Percentiles rank a stretch among this genome's conserved stretches.
Evolutionary conservation across 768 basidiomycete genomes (phyloP).

Genomic region (Kwoniella botswanensis): DNA sequence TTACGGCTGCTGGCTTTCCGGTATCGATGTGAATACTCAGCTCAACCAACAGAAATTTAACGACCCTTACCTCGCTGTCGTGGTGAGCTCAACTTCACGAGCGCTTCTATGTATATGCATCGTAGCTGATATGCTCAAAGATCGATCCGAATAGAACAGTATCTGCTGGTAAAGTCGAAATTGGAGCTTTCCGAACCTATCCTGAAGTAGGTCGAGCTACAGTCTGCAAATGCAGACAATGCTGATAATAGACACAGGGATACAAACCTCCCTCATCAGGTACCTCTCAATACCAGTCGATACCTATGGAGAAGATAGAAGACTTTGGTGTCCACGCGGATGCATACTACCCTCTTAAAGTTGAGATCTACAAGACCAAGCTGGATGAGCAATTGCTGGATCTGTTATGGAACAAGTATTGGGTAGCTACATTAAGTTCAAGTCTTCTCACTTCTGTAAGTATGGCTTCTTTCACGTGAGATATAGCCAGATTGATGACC

Average conservation of each 20-base stretch:
- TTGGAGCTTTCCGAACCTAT: conserved; percentile 97
- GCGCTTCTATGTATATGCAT: background rate
- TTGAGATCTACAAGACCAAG: conserved; percentile 91
- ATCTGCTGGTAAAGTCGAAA: conserved; percentile 97
- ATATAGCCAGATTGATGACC: background rate
- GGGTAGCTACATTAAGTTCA: conserved; percentile 95
- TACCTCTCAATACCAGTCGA: conserved; percentile 89
- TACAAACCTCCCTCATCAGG: conserved; percentile 76
- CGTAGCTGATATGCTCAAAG: conserved; percentile 59
- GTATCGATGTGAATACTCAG: conserved; percentile 98
- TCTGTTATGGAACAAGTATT: conserved; percentile 98
- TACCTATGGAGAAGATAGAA: conserved; percentile 95
- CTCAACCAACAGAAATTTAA: conserved; percentile 91
- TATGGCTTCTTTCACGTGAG: background rate
- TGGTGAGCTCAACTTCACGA: conserved; percentile 64
- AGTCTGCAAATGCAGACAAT: background rate
- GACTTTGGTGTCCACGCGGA: conserved; percentile 99
- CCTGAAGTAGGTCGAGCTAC: conserved; percentile 66
- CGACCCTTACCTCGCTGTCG: conserved; percentile 96
- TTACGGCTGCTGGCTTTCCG: conserved; percentile 98
- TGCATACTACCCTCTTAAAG: conserved; percentile 91
- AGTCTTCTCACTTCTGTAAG: conserved; percentile 87
- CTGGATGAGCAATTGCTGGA: conserved; percentile 86
- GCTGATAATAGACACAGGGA: conserved; percentile 59
- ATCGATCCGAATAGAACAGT: conserved; percentile 98